Evolutionary conservation across 257 asterid species (phyloP), one percentile per base, ranked within the genome.

Genomic region (Solanum lignicaule): DNA sequence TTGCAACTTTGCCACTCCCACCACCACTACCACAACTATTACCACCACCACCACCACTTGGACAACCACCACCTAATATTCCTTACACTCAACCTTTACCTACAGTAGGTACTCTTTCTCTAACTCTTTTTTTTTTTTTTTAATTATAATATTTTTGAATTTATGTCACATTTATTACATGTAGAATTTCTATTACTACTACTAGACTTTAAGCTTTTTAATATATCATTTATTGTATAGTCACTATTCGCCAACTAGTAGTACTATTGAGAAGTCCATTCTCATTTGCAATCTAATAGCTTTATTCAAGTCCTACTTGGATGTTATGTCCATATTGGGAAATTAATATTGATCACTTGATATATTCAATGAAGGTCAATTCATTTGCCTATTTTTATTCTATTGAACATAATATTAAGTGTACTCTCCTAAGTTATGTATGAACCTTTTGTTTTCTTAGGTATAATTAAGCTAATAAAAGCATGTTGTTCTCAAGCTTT

Each of bases 21-120:
- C 92, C 91, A 38, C n/a, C 62, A 55, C 65, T n/a, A 55, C 62
- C n/a, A 55, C 62, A 55, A 18, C 62, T 55, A 55, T 55, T 55
- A 13, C 92, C 91, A 38, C 89, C 88, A 21, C 78, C 90, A 3
- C 60, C 88, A 68, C 2, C 36, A 79, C n/a, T 79, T 7, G 85
- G 25, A 79, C 85, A 43, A 27, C 68, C 13, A 52, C 83, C 86
- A 31, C 79, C 41, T 27, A 46, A 48, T 81, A 14, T 81, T 46
- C 41, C 86, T 60, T 33, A 14, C 27, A 31, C 87, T 48, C 96
- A 89, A 86, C 95, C 93, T 72, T 87, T 93, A 83, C 96, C 94
- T 87, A 79, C 92, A 86, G 93, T 92, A 91, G 98, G 98, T 95
- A 94, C 88, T 87, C 90, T 60, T 75, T 88, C 88, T 89, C 91